These are phyloP conservation scores for Wickerhamiella azymoides DNA, from an alignment of 805 yeast genomes.

Conservation along the genomic window DNA sequence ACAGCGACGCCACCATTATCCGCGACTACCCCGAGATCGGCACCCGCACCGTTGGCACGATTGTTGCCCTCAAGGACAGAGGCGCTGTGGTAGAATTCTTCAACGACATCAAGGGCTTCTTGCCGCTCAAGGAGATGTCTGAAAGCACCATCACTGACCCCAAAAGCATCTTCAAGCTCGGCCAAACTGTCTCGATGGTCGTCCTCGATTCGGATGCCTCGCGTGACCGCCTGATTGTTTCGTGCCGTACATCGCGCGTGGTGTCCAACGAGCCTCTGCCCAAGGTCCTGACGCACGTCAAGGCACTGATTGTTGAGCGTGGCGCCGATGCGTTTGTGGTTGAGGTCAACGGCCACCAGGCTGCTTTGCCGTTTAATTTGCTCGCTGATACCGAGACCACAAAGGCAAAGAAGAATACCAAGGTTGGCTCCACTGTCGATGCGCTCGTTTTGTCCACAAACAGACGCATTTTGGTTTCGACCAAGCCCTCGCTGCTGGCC, in stretches of 20 bases:
- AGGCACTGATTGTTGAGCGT: constrained; percentile 55
- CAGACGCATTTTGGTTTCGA: constrained; percentile 45
- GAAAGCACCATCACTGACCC: constrained; percentile 75
- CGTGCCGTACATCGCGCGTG: constrained; percentile 36
- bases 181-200: constrained; percentile 71
- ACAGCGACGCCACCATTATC: constrained; percentile 29
- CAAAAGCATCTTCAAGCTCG: constrained; percentile 60
- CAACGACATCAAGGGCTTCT: constrained; percentile 60
- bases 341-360: constrained; percentile 36
- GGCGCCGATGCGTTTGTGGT: constrained; percentile 59
- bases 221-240: constrained; percentile 45
- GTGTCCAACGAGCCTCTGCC: constrained; percentile 1
- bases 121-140: constrained; percentile 80
- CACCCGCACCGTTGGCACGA: constrained; percentile 52
- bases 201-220: constrained; percentile 44
- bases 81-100: constrained; percentile 82
- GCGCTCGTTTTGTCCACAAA: constrained; percentile 54
- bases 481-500: constrained; percentile 51
- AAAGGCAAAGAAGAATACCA: constrained; percentile 53
- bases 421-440: constrained; percentile 45
- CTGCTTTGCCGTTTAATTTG: constrained; percentile 41
- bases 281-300: constrained; percentile 31
- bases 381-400: constrained; percentile 51
- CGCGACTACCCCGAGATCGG: constrained; percentile 34
- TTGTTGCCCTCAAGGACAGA: constrained; percentile 50